These are phyloP conservation scores for Clarkia xantiana DNA, from an alignment of 345 rosid genomes.

Conservation along the genomic window DNA sequence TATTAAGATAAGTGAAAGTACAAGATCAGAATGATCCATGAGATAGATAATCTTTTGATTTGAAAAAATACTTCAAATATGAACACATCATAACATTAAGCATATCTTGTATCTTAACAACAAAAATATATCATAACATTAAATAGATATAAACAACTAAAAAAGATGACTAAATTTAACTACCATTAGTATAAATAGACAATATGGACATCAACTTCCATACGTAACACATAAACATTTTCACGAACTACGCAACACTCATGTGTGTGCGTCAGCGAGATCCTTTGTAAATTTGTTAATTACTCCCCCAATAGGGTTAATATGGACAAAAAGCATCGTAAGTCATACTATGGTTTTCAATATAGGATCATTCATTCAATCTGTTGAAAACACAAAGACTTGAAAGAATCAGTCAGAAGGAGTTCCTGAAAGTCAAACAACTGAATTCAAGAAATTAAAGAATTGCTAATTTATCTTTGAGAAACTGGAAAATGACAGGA, in stretches of 20 bases:
- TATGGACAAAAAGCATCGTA: slow-evolving; percentile 88
- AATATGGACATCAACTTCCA: slow-evolving; percentile 89
- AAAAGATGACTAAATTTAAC: neutral
- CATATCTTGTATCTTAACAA: too few species aligned
- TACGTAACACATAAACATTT: slow-evolving; percentile 60
- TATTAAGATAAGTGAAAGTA: too few species aligned
- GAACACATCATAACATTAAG: too few species aligned
- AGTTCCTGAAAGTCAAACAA: slow-evolving; percentile 54
- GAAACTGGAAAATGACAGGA: neutral
- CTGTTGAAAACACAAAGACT: slow-evolving; percentile 75
- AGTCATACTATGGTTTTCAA: slow-evolving; percentile 65
- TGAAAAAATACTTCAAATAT: too few species aligned
- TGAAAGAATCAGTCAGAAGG: slow-evolving; percentile 77
- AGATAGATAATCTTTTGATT: too few species aligned
- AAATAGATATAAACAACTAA: too few species aligned
- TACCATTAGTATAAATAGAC: slow-evolving; percentile 89
- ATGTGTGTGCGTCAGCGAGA: slow-evolving; percentile 78
- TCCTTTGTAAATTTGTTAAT: slow-evolving; percentile 92
- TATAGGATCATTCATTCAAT: slow-evolving; percentile 71
- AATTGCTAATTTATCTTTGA: neutral
- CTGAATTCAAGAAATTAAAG: slow-evolving; percentile 23
- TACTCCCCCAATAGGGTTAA: slow-evolving; percentile 81
- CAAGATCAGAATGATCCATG: too few species aligned
- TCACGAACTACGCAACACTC: slow-evolving; percentile 49
- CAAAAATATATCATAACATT: too few species aligned